Conservation (phyloP, 2,329 filamentous ascomycete species). For the Ophiostoma ips region DNA sequence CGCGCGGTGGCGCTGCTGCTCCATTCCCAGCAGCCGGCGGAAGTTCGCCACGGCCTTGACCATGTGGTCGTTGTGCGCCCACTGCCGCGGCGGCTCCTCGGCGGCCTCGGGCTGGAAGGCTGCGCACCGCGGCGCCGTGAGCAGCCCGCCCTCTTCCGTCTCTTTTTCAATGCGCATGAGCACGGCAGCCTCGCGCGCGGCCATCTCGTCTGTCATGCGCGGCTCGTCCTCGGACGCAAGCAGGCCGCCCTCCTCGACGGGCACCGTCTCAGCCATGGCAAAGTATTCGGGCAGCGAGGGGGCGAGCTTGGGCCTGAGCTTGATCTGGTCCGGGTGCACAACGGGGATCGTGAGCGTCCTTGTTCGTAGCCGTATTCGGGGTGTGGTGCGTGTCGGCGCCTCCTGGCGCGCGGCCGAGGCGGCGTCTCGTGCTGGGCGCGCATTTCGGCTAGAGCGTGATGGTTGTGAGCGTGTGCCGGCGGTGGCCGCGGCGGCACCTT, state of each 20-base stretch:
- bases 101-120: slow-evolving; percentile 57
- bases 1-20: slow-evolving; percentile 64
- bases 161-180: slow-evolving; percentile 59
- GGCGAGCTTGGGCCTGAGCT: slow-evolving; percentile 38
- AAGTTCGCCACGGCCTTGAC: slow-evolving; percentile 68
- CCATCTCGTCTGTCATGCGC: slow-evolving; percentile 45
- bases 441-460: slow-evolving; percentile 15
- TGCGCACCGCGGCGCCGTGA: slow-evolving; percentile 57
- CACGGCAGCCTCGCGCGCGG: slow-evolving; percentile 52
- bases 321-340: slow-evolving; percentile 44
- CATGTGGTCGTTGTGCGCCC: slow-evolving; percentile 78
- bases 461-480: slow-evolving; percentile 25
- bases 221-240: slow-evolving; percentile 40
- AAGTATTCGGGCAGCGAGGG: slow-evolving; percentile 46
- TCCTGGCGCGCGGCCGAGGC: background rate
- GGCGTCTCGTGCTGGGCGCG: background rate
- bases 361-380: slow-evolving; percentile 37
- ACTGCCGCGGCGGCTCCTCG: slow-evolving; percentile 65
- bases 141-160: slow-evolving; percentile 57
- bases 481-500: slow-evolving; percentile 21
- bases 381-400: slow-evolving; percentile 20
- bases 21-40: slow-evolving; percentile 62
- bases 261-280: slow-evolving; percentile 32
- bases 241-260: slow-evolving; percentile 46
- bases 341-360: slow-evolving; percentile 37